Evolutionary conservation across 139 green algal genomes (phyloP).

Genomic region (Coelastrella sp.): DNA sequence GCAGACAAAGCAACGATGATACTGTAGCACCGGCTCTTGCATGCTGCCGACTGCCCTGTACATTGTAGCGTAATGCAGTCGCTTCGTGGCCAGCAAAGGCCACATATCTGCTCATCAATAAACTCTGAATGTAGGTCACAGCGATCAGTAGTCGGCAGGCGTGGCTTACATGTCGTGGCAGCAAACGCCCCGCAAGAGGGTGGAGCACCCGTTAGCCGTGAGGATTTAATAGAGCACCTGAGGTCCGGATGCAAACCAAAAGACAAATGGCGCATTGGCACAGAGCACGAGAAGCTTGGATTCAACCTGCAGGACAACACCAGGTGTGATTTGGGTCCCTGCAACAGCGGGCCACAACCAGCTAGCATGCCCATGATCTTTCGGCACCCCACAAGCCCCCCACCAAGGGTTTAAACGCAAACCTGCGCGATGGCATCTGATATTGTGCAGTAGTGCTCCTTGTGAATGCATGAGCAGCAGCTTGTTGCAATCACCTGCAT

Average conservation of each 20-base stretch:
- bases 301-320: constrained; percentile 79
- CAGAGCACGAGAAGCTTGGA: constrained; percentile 99
- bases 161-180: neutral
- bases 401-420: too few relatives aligned
- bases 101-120: neutral
- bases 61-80: neutral
- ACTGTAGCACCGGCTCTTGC: too few relatives aligned
- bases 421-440: neutral
- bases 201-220: constrained; percentile 36
- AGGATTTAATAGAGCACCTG: constrained; percentile 88
- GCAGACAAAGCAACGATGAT: too few relatives aligned
- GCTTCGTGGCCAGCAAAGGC: neutral
- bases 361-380: too few relatives aligned
- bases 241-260: constrained; percentile 85
- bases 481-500: neutral
- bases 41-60: neutral
- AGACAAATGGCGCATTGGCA: constrained; percentile 90
- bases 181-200: neutral
- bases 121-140: neutral
- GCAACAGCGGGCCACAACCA: too few relatives aligned
- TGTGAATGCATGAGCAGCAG: neutral
- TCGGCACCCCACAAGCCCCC: too few relatives aligned
- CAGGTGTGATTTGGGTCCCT: neutral
- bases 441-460: neutral
- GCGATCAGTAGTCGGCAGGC: neutral